phyloP scores from a whole-genome alignment of 177 flowering plant genomes.

The Vitis hybrid region DNA sequence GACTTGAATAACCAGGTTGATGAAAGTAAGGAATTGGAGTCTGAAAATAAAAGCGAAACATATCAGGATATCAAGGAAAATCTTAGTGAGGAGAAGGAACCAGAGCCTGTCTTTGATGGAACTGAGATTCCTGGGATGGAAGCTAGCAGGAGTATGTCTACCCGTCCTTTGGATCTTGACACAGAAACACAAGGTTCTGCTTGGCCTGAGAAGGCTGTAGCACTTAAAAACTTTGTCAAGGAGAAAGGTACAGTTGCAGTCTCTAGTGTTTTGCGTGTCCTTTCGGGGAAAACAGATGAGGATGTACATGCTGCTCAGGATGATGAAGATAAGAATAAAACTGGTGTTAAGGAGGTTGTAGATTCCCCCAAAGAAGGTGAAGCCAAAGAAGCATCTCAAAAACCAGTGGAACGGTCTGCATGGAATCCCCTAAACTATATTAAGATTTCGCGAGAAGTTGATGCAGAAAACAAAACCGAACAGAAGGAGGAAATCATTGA shows the following conservation, averaged over 20 bases:
- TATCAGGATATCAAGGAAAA: conserved; percentile 21
- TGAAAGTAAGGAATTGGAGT: conserved; percentile 17
- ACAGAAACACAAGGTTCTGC: conserved; percentile 37
- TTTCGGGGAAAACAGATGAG: conserved; percentile 64
- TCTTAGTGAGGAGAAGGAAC: conserved; percentile 35
- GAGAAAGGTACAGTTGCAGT: conserved; percentile 62
- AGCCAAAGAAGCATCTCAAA: conserved; percentile 34
- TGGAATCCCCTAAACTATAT: conserved; percentile 78
- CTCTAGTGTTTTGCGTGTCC: conserved; percentile 56
- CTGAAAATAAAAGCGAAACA: conserved; percentile 27
- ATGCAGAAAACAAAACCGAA: conserved; percentile 36
- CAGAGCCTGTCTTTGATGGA: conserved; percentile 70
- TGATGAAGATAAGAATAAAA: conserved; percentile 23
- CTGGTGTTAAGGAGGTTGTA: conserved; percentile 19
- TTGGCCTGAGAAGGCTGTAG: conserved; percentile 74
- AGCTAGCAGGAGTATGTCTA: conserved; percentile 33
- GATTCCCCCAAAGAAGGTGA: conserved; percentile 30
- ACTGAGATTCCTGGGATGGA: conserved; percentile 60
- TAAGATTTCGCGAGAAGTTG: conserved; percentile 32
- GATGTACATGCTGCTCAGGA: conserved; percentile 20
- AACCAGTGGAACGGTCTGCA: conserved; percentile 34
- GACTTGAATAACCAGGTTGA: conserved; percentile 12
- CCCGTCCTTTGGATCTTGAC: conserved; percentile 35
- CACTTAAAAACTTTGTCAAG: conserved; percentile 60
- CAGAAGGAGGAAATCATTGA: conserved; percentile 26